Evolutionary conservation across 2,329 filamentous ascomycete genomes (phyloP).

Genomic region (Arthrobotrys pseudoclavata): DNA sequence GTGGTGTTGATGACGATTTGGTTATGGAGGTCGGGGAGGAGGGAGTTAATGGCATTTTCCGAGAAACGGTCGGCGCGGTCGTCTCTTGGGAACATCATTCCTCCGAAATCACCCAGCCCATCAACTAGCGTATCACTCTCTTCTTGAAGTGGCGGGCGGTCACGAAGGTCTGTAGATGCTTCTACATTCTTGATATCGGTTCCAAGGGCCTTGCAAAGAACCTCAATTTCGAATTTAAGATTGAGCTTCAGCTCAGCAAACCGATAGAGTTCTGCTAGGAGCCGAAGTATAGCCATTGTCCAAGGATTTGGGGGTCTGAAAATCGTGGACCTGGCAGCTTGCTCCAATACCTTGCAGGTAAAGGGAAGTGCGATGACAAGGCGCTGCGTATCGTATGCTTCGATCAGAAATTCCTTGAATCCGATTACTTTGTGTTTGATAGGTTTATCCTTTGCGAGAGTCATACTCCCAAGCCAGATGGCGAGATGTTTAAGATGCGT

Average conservation of each 20-base stretch:
- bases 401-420: conserved; percentile 93
- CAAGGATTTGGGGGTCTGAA: conserved; percentile 97
- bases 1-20: conserved; percentile 61
- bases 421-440: conserved; percentile 97
- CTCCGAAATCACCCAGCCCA: conserved; percentile 68
- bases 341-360: conserved; percentile 92
- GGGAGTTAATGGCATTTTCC: conserved; percentile 57
- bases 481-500: conserved; percentile 93
- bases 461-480: conserved; percentile 91
- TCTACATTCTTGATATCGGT: conserved; percentile 94
- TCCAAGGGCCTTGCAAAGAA: conserved; percentile 90
- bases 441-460: conserved; percentile 91
- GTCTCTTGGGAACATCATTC: conserved; percentile 69
- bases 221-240: conserved; percentile 98
- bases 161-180: conserved; percentile 86
- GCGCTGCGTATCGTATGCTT: conserved; percentile 92
- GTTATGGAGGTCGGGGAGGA: conserved; percentile 56
- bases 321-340: conserved; percentile 85
- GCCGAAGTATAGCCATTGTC: conserved; percentile 93
- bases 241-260: conserved; percentile 94
- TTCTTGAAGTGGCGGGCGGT: conserved; percentile 70
- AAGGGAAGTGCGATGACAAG: conserved; percentile 95
- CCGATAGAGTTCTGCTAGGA: conserved; percentile 94
- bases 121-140: conserved; percentile 72
- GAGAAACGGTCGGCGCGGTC: conserved; percentile 57